These are phyloP conservation scores for Vanrija sp. DNA, from an alignment of 1,284 basidiomycete genomes.

Conservation along the genomic window DNA sequence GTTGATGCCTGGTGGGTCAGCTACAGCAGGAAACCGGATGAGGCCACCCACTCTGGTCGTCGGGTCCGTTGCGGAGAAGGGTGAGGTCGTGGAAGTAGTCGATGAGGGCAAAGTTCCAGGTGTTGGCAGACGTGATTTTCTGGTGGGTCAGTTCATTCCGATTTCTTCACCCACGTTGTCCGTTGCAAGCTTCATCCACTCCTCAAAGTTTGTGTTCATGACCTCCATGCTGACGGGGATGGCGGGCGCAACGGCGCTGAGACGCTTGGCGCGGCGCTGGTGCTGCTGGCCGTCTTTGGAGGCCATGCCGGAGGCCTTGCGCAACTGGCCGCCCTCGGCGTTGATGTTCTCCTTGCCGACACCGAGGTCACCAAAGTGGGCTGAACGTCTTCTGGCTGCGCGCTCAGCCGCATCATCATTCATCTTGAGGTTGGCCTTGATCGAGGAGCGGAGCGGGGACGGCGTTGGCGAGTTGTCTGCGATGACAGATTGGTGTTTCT, in stretches of 20 bases:
- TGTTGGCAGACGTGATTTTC: slow-evolving; percentile 99
- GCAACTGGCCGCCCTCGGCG: neutral
- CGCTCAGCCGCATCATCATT: slow-evolving; percentile 44
- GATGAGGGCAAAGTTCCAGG: slow-evolving; percentile 96
- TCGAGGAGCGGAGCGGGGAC: slow-evolving; percentile 6
- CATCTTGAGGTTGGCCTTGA: slow-evolving; percentile 15
- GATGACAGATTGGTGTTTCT: slow-evolving; percentile 5
- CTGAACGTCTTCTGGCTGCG: slow-evolving; percentile 35
- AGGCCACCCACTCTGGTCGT: slow-evolving; percentile 58
- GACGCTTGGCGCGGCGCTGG: slow-evolving; percentile 27
- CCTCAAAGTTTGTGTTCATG: slow-evolving; percentile 87
- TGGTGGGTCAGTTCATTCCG: slow-evolving; percentile 41
- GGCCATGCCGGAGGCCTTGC: slow-evolving; percentile 30
- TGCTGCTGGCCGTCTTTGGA: slow-evolving; percentile 11
- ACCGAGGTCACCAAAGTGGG: slow-evolving; percentile 34
- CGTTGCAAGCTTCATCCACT: slow-evolving; percentile 99
- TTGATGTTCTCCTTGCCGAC: slow-evolving; percentile 10
- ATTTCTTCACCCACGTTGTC: slow-evolving; percentile 70
- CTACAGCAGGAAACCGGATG: neutral
- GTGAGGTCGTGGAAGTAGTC: slow-evolving; percentile 99
- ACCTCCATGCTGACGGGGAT: slow-evolving; percentile 58
- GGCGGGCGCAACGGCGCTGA: slow-evolving; percentile 34
- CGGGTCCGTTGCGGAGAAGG: slow-evolving; percentile 81
- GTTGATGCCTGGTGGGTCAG: slow-evolving; percentile 65
- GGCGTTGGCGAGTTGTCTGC: neutral